These are phyloP conservation scores for Exophiala sp. DNA, from an alignment of 2,329 filamentous ascomycete genomes.

Conservation along the genomic window DNA sequence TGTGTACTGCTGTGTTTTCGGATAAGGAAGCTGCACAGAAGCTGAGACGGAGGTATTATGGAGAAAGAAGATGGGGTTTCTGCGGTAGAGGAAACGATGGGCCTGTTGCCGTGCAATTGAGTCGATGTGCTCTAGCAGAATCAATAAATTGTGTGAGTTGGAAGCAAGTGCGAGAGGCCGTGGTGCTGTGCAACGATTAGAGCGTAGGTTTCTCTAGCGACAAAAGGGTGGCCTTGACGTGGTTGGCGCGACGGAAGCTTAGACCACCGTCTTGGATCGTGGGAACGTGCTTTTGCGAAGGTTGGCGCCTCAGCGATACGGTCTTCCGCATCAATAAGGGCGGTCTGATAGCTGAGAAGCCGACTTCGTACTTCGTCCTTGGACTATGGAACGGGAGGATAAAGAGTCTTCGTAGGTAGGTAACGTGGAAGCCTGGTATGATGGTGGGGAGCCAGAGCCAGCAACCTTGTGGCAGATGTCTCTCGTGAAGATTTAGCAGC, in stretches of 20 bases:
- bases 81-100: background rate
- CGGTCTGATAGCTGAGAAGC: too few relatives aligned
- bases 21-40: background rate
- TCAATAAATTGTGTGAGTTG: background rate
- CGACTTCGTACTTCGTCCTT: too few relatives aligned
- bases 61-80: too few relatives aligned
- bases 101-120: background rate
- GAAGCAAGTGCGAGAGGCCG: background rate
- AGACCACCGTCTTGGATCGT: conserved; percentile 2
- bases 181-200: background rate
- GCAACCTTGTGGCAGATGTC: too few relatives aligned
- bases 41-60: background rate
- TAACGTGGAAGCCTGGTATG: too few relatives aligned
- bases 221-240: conserved; percentile 4
- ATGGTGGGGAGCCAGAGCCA: too few relatives aligned
- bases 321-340: too few relatives aligned
- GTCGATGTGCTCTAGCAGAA: background rate
- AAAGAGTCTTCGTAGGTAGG: too few relatives aligned
- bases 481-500: too few relatives aligned
- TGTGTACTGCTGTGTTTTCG: background rate
- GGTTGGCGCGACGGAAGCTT: background rate
- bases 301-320: background rate
- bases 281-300: background rate
- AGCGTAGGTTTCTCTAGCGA: conserved; percentile 15
- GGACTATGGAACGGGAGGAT: too few relatives aligned